Percentiles rank a stretch among this genome's conserved stretches.
These are phyloP conservation scores for Chenopodium suecicum DNA, from an alignment of 148 eudicot genomes.

Conservation along the genomic window DNA sequence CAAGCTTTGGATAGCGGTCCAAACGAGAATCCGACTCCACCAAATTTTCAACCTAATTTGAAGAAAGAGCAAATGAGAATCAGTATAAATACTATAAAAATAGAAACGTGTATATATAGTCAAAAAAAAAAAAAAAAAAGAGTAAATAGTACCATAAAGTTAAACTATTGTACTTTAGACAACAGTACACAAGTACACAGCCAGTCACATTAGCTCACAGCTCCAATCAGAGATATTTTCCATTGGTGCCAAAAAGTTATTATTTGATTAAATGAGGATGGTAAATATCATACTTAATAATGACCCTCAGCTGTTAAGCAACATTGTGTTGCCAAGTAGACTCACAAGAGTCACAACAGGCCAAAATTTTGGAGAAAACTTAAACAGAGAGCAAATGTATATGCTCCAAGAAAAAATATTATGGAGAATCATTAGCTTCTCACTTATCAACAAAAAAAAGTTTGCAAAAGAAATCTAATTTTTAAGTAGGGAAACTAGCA, in stretches of 20 bases:
- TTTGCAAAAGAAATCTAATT: not conserved
- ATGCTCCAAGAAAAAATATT: not conserved
- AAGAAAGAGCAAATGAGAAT: not conserved
- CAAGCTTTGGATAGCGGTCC: slow-evolving; percentile 79
- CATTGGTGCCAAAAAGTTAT: not conserved
- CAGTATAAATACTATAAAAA: not conserved
- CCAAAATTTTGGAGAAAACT: too few species aligned
- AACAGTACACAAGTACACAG: not conserved
- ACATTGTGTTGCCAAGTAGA: too few species aligned
- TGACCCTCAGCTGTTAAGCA: too few species aligned
- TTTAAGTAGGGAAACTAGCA: not conserved
- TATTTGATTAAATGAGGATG: not conserved
- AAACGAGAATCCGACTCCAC: slow-evolving; percentile 90
- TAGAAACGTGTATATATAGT: not conserved
- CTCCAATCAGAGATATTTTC: not conserved
- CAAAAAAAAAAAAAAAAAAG: not conserved
- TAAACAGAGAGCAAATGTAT: not conserved
- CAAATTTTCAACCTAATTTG: slow-evolving; percentile 70
- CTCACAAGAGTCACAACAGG: too few species aligned
- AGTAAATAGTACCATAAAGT: not conserved
- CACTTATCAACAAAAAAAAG: not conserved
- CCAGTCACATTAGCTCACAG: not conserved
- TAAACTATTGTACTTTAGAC: not conserved
- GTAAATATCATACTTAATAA: not conserved
- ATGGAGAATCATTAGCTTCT: not conserved